These are phyloP conservation scores for Sporothrix globosa DNA, from an alignment of 2,329 filamentous ascomycete genomes.

Conservation along the genomic window DNA sequence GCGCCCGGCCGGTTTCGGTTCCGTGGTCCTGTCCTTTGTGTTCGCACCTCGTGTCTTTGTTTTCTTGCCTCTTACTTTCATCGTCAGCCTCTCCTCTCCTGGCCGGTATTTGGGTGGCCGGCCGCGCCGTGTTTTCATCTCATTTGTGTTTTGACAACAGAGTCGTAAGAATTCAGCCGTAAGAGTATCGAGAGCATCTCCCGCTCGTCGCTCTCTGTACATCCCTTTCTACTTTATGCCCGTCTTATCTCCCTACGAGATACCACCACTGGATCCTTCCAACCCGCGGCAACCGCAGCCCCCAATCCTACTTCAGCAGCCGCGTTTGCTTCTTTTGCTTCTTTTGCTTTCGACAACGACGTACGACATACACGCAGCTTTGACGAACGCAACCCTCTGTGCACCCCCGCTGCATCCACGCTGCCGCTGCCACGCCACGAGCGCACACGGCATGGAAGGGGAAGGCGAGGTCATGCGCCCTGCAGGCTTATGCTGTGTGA, in stretches of 20 bases:
- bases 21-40: neutral
- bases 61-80: neutral
- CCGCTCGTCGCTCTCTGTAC: neutral
- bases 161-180: neutral
- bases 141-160: slow-evolving; percentile 12
- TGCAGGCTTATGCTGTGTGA: slow-evolving; percentile 14
- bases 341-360: neutral
- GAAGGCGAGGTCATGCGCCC: slow-evolving; percentile 1
- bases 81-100: too few species aligned
- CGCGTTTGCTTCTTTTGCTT: neutral
- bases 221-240: neutral
- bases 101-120: too few species aligned
- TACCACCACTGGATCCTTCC: neutral
- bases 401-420: neutral
- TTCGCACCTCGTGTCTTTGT: too few species aligned
- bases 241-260: slow-evolving; percentile 3
- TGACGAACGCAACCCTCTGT: slow-evolving; percentile 3
- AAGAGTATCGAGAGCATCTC: neutral
- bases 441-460: neutral
- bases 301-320: neutral
- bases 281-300: slow-evolving; percentile 8
- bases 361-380: too few species aligned
- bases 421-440: too few species aligned
- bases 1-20: neutral
- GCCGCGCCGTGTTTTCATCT: neutral